These are phyloP conservation scores for Toxicodendron radicans DNA, from an alignment of 345 rosid species.

Conservation along the genomic window DNA sequence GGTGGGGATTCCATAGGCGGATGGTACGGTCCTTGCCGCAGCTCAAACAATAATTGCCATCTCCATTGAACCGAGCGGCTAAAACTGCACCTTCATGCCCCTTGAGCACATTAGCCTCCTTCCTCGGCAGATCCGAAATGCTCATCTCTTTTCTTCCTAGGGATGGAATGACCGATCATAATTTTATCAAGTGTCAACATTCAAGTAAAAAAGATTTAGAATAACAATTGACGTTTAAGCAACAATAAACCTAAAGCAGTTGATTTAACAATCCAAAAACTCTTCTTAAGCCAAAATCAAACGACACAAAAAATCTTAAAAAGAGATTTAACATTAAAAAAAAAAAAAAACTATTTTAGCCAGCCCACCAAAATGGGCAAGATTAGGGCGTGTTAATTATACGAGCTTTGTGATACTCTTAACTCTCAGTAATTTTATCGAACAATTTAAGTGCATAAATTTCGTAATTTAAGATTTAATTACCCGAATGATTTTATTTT, in stretches of 20 bases:
- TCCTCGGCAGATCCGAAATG: slow-evolving; percentile 54
- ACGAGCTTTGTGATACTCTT: neutral
- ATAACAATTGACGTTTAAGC: too few relatives aligned
- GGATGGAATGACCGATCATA: neutral
- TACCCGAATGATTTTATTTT: neutral
- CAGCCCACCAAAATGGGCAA: too few relatives aligned
- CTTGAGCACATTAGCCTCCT: slow-evolving; percentile 60
- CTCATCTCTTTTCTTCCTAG: slow-evolving; percentile 36
- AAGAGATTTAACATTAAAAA: too few relatives aligned
- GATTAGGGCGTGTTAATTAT: too few relatives aligned
- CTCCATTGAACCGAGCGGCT: slow-evolving; percentile 87
- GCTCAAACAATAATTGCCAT: slow-evolving; percentile 89
- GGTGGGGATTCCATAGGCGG: slow-evolving; percentile 98
- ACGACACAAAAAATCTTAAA: too few relatives aligned
- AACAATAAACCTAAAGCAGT: too few relatives aligned
- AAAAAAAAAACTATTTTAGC: too few relatives aligned
- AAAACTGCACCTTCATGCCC: slow-evolving; percentile 86
- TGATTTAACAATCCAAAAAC: too few relatives aligned
- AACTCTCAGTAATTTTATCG: neutral
- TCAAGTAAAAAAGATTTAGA: neutral
- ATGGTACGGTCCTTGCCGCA: slow-evolving; percentile 98
- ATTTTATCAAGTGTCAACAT: neutral
- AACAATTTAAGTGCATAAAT: neutral
- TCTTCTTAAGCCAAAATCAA: too few relatives aligned
- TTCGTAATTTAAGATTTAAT: neutral